phyloP scores from a whole-genome alignment of 768 basidiomycete species.

The Kwoniella botswanensis region DNA sequence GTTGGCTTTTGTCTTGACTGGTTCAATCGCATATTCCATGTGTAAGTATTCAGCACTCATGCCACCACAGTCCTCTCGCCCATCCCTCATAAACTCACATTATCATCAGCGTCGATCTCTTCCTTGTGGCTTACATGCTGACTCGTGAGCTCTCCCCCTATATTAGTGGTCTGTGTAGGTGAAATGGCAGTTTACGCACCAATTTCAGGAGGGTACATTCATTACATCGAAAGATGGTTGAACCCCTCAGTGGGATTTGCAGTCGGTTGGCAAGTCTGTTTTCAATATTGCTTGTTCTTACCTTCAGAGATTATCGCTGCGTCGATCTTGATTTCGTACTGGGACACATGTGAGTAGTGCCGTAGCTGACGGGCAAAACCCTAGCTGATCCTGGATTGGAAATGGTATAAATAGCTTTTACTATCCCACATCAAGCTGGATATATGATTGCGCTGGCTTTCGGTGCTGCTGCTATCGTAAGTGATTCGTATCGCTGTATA shows the following conservation, averaged over 20 bases:
- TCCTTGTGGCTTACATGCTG: conserved; percentile 55
- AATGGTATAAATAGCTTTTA: conserved; percentile 13
- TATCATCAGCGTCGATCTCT: conserved; percentile 51
- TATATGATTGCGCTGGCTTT: conserved; percentile 35
- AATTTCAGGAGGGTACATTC: conserved; percentile 77
- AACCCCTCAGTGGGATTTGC: conserved; percentile 58
- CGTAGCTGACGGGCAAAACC: background rate
- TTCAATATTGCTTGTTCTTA: conserved; percentile 59
- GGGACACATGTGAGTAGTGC: conserved; percentile 31
- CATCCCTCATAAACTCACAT: too few relatives aligned
- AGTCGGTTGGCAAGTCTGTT: conserved; percentile 56
- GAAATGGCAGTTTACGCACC: conserved; percentile 84
- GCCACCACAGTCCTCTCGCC: background rate
- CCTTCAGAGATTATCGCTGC: conserved; percentile 41
- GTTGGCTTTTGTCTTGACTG: conserved; percentile 31
- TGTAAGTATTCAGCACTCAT: conserved; percentile 16
- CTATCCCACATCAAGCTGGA: conserved; percentile 29
- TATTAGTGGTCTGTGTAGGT: conserved; percentile 68
- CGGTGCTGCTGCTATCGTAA: conserved; percentile 40
- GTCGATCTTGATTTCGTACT: conserved; percentile 37
- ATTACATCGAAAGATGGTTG: conserved; percentile 46
- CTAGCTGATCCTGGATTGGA: background rate
- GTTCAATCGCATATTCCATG: conserved; percentile 37
- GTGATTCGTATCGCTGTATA: conserved; percentile 30
- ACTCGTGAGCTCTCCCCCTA: too few relatives aligned